These are phyloP conservation scores for Ochromonadaceae sp. DNA, from an alignment of 352 stramenopile genomes.

Conservation along the genomic window DNA sequence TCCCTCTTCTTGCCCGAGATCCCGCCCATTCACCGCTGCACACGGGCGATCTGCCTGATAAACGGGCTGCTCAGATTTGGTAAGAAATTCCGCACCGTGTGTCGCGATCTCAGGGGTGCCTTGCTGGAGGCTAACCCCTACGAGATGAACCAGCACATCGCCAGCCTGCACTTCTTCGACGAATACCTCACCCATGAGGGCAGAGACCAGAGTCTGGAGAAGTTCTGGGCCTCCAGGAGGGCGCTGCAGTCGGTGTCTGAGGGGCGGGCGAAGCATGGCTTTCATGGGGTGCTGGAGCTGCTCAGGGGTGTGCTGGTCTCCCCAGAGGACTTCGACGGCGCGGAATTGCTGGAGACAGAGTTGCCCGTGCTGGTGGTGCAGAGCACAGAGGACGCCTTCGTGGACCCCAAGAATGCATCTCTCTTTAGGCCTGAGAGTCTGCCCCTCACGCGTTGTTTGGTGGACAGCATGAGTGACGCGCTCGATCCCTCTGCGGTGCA, in stretches of 20 bases:
- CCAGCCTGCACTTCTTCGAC: constrained; percentile 18
- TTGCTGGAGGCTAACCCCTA: not conserved
- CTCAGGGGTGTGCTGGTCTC: not conserved
- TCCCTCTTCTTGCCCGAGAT: not conserved
- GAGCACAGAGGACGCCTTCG: constrained; percentile 10
- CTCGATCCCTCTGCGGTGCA: not conserved
- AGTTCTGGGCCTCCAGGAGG: constrained; percentile 22
- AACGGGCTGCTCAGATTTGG: not conserved
- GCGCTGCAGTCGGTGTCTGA: not conserved
- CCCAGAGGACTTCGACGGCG: constrained; percentile 5
- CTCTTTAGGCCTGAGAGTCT: not conserved
- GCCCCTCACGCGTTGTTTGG: not conserved
- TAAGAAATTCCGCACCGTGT: constrained; percentile 6
- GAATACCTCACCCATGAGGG: constrained; percentile 20
- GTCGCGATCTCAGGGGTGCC: not conserved
- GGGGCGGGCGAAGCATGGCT: not conserved
- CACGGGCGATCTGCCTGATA: not conserved
- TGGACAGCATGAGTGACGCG: not conserved
- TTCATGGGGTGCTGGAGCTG: constrained; percentile 11
- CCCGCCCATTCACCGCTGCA: not conserved
- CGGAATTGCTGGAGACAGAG: not conserved
- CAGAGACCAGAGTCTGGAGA: constrained; percentile 5
- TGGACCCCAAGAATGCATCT: not conserved
- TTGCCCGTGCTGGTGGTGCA: constrained; percentile 7
- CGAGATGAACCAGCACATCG: constrained; percentile 15